Evolutionary conservation across 2,329 filamentous ascomycete genomes (phyloP).

Genomic region (Colletotrichum orchidophilum): DNA sequence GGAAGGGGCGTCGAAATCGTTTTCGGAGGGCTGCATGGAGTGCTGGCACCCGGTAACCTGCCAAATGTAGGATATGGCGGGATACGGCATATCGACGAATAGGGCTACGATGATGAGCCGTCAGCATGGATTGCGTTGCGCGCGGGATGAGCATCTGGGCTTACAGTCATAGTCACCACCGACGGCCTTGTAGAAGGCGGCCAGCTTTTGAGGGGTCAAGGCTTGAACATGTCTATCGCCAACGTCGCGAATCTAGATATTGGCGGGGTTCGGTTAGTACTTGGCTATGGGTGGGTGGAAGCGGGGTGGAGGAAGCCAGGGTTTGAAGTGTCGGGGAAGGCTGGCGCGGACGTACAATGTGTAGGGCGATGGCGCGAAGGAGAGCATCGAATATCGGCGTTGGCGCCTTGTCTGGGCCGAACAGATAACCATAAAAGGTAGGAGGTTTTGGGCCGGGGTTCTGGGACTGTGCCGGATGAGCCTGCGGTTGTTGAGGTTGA

Average conservation of each 20-base stretch:
- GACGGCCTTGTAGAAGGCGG: conserved; percentile 79
- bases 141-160: conserved; percentile 27
- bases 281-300: conserved; percentile 30
- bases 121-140: conserved; percentile 13
- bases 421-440: conserved; percentile 71
- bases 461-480: neutral
- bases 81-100: conserved; percentile 78
- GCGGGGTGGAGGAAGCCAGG: neutral
- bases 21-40: conserved; percentile 75
- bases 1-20: conserved; percentile 78
- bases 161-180: conserved; percentile 79
- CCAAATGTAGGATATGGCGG: conserved; percentile 90
- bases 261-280: conserved; percentile 35
- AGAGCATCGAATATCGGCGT: conserved; percentile 74
- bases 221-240: conserved; percentile 63
- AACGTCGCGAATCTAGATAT: conserved; percentile 61
- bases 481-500: neutral
- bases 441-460: conserved; percentile 4
- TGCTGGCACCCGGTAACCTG: conserved; percentile 91
- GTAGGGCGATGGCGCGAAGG: conserved; percentile 71
- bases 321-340: neutral
- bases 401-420: conserved; percentile 73
- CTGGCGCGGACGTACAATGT: conserved; percentile 68
- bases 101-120: conserved; percentile 60
- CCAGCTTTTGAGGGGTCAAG: conserved; percentile 74